Evolutionary conservation across 108 stramenopile genomes (phyloP), one percentile per base, ranked within the genome.

Genomic region (Chaetoceros muelleri): DNA sequence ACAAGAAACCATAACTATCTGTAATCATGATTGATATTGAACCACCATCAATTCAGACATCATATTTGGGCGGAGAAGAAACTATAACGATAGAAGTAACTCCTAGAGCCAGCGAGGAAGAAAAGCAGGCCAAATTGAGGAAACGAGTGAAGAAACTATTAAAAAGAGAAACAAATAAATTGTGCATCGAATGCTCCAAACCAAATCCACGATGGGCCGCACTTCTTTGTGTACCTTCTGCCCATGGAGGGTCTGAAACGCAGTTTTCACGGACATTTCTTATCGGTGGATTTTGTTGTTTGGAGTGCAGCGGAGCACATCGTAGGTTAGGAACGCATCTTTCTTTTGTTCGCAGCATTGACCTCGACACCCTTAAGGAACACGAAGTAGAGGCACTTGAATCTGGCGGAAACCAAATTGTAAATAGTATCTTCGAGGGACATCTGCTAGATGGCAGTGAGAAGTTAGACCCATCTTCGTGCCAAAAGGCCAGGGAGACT

Each of bases 221-320:
- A 40, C 5, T 40, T 40, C 34, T 40, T 10, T 10, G 8, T 40
- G 34, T 40, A 10, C 34, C 34, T 40, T 10, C 34, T 10, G 34
- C 34, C 34, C 34, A 40, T 40, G 34, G 34, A 5, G 34, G 13
- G 13, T 40, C 34, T 40, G 8, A 40, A 10, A 40, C 5, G 8
- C 34, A 5, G 13, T 40, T 10, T 13, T 10, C 34, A 10, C 8
- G 13, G 13, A 40, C 34, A 5, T 40, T 40, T 40, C 34, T 40
- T 40, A 13, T 40, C 5, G 34, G 34, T 10, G 34, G 34, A 40
- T 13, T 40, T 13, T 40, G 34, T 63, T 96, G 95, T 74, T 83
- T 89, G 51, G 87, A 96, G 54, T 96, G 95, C 71, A 86, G 86
- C 27, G 91, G 89, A 24, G 73, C 73, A 30, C 95, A 96, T 76